phyloP scores from a whole-genome alignment of 1,284 basidiomycete genomes.

The Tilletia indica region DNA sequence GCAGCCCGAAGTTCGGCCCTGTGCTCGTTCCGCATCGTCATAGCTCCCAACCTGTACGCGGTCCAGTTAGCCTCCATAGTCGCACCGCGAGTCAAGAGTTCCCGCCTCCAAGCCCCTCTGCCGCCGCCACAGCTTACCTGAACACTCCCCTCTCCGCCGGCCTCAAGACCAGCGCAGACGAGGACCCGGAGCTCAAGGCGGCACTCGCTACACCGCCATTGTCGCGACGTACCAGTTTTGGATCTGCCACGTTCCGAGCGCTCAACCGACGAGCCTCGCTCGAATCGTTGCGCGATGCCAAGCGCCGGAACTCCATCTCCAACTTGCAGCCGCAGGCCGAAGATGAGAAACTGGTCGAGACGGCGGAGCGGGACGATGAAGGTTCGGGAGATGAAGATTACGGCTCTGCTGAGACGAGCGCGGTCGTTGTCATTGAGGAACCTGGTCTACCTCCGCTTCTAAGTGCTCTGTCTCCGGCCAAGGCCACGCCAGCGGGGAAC shows the following conservation, averaged over 20 bases:
- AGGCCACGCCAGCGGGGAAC: no score
- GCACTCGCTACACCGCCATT: constrained; percentile 2
- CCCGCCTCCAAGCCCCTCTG: neutral
- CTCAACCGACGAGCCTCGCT: constrained; percentile 16
- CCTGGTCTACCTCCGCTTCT: neutral
- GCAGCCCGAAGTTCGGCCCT: neutral
- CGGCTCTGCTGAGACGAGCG: neutral
- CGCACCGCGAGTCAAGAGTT: neutral
- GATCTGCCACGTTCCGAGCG: constrained; percentile 5
- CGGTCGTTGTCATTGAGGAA: neutral
- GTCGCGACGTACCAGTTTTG: constrained; percentile 9
- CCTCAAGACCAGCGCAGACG: neutral
- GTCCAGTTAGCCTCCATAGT: neutral
- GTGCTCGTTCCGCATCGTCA: neutral
- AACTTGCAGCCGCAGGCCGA: no score
- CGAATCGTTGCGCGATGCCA: neutral
- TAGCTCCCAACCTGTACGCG: no score
- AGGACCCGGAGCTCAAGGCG: constrained; percentile 2
- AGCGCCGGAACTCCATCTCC: neutral
- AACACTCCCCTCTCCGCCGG: neutral
- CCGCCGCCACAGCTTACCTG: neutral
- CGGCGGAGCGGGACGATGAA: neutral
- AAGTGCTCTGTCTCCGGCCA: neutral
- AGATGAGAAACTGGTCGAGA: neutral
- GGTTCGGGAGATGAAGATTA: constrained; percentile 1